Conservation (phyloP, 2,329 filamentous ascomycete species). For the Sporothrix protearum region DNA sequence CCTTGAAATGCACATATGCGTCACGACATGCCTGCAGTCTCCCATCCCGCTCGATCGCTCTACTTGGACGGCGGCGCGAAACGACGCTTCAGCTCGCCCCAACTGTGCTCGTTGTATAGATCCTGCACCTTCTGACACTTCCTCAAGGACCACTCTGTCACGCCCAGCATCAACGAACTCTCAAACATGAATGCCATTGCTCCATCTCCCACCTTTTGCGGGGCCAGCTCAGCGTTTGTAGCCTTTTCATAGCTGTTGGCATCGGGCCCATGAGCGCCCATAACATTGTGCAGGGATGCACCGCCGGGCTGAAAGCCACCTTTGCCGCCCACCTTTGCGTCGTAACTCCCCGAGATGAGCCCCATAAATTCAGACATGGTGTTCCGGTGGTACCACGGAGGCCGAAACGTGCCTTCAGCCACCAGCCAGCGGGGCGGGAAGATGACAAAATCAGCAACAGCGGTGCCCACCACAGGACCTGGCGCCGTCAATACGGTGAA, state of each 20-base stretch:
- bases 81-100: conserved; percentile 50
- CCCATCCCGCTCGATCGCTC: too few relatives aligned
- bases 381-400: conserved; percentile 70
- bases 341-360: conserved; percentile 54
- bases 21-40: too few relatives aligned
- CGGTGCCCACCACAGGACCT: conserved; percentile 57
- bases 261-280: conserved; percentile 65
- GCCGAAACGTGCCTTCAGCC: conserved; percentile 65
- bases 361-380: conserved; percentile 65
- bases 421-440: conserved; percentile 71
- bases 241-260: conserved; percentile 55
- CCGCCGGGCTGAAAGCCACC: conserved; percentile 57
- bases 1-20: too few relatives aligned
- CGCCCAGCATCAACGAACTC: conserved; percentile 65
- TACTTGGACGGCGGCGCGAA: neutral
- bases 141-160: conserved; percentile 64
- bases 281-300: conserved; percentile 63
- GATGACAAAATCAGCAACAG: conserved; percentile 68
- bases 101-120: conserved; percentile 77
- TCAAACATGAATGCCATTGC: conserved; percentile 69
- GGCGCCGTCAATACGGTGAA: conserved; percentile 68
- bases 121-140: conserved; percentile 52
- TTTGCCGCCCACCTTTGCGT: conserved; percentile 57
- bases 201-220: conserved; percentile 54
- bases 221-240: conserved; percentile 46